phyloP scores from a whole-genome alignment of 78 protist genomes.

The Planoprotostelium fungivorum region DNA sequence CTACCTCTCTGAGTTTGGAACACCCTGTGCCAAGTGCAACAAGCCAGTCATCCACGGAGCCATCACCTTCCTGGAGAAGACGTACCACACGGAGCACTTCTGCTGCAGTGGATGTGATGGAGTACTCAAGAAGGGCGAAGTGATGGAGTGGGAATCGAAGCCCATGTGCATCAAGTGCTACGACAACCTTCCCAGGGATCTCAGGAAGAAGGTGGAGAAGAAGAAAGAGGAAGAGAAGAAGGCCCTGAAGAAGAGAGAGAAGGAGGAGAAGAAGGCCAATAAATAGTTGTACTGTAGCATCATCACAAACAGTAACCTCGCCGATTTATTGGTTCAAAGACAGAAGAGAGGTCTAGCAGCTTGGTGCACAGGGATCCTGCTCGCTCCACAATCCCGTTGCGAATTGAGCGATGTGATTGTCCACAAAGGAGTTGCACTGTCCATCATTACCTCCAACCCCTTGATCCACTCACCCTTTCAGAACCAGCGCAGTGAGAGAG shows the following conservation, averaged over 20 bases:
- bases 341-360: too few species aligned
- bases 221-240: slow-evolving; percentile 57
- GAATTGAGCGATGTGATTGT: too few species aligned
- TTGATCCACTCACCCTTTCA: too few species aligned
- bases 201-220: slow-evolving; percentile 50
- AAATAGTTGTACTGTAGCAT: too few species aligned
- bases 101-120: slow-evolving; percentile 58
- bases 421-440: too few species aligned
- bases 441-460: too few species aligned
- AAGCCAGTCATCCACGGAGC: slow-evolving; percentile 35
- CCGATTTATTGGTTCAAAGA: too few species aligned
- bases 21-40: slow-evolving; percentile 53
- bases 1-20: slow-evolving; percentile 52
- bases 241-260: slow-evolving; percentile 28
- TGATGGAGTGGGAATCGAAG: slow-evolving; percentile 65
- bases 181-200: slow-evolving; percentile 56
- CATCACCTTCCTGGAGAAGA: slow-evolving; percentile 50
- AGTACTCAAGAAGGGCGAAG: slow-evolving; percentile 28
- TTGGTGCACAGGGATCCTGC: too few species aligned
- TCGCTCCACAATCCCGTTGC: too few species aligned
- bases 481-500: too few species aligned
- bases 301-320: too few species aligned
- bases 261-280: slow-evolving; percentile 39
- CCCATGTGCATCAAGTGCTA: slow-evolving; percentile 58
- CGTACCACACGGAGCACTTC: slow-evolving; percentile 63